phyloP scores from a whole-genome alignment of 768 basidiomycete species.

The Panus rudis region DNA sequence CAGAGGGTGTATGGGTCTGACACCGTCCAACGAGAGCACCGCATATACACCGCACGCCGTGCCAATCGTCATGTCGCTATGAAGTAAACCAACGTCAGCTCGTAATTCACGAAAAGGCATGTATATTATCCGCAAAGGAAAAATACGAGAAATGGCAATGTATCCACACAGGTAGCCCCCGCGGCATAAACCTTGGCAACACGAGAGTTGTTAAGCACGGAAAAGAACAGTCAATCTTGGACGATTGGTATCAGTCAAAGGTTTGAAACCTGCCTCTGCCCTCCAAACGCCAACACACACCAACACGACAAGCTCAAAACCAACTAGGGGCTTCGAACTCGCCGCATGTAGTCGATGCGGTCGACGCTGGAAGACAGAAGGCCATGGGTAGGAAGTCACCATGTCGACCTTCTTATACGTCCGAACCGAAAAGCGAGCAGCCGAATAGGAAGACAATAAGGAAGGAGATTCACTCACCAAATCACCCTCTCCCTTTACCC shows the following conservation, averaged over 20 bases:
- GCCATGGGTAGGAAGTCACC: constrained; percentile 64
- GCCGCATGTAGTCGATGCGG: constrained; percentile 4
- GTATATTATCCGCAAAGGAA: background rate
- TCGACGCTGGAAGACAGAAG: constrained; percentile 23
- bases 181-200: constrained; percentile 57
- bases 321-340: constrained; percentile 50
- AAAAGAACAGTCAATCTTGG: constrained; percentile 59
- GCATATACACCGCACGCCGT: constrained; percentile 66
- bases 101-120: constrained; percentile 3
- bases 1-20: constrained; percentile 38
- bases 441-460: constrained; percentile 1
- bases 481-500: constrained; percentile 26
- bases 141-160: constrained; percentile 34
- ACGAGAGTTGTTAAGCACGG: constrained; percentile 86
- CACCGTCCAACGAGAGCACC: constrained; percentile 76
- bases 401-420: constrained; percentile 91
- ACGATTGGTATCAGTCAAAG: constrained; percentile 92
- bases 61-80: constrained; percentile 59
- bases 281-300: constrained; percentile 20
- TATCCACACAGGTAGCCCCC: constrained; percentile 89
- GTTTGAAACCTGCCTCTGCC: constrained; percentile 28
- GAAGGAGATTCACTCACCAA: constrained; percentile 45
- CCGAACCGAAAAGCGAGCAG: constrained; percentile 32
- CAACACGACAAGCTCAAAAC: constrained; percentile 36
- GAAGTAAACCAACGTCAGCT: constrained; percentile 1